Conservation (phyloP, 2,329 filamentous ascomycete genomes). For the Mycosphaerella arachidis region DNA sequence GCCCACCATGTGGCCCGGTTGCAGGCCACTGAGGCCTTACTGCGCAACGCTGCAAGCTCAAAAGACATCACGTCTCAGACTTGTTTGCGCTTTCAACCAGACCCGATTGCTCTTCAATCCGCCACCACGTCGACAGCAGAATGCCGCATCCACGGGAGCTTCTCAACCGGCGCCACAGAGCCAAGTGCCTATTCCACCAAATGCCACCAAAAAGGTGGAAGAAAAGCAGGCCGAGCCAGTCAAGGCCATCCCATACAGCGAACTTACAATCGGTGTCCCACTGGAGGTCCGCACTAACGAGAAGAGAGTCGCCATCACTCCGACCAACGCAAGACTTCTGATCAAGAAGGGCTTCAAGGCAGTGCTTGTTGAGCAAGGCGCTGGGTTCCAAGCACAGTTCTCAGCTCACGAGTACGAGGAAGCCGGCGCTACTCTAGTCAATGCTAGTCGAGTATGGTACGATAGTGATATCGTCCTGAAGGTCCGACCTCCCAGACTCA, state of each 20-base stretch:
- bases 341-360: slow-evolving; percentile 80
- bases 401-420: slow-evolving; percentile 70
- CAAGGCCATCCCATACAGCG: slow-evolving; percentile 55
- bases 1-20: slow-evolving; percentile 30
- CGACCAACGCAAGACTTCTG: slow-evolving; percentile 73
- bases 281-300: slow-evolving; percentile 74
- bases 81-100: slow-evolving; percentile 11
- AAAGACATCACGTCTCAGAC: slow-evolving; percentile 5
- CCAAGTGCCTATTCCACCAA: slow-evolving; percentile 4
- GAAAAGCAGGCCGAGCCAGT: slow-evolving; percentile 19
- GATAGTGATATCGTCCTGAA: slow-evolving; percentile 77
- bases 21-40: slow-evolving; percentile 27
- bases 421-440: slow-evolving; percentile 73
- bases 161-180: slow-evolving; percentile 9
- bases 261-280: slow-evolving; percentile 73
- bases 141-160: slow-evolving; percentile 10
- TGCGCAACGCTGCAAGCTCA: slow-evolving; percentile 4
- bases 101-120: slow-evolving; percentile 21
- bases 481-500: slow-evolving; percentile 66
- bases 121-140: slow-evolving; percentile 19
- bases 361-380: slow-evolving; percentile 74
- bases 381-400: slow-evolving; percentile 73
- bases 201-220: background rate
- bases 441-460: slow-evolving; percentile 65
- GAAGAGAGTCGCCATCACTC: slow-evolving; percentile 77